Percentiles rank a stretch among this genome's conserved stretches.
phyloP scores from a whole-genome alignment of 306 rosid genomes.

The Vigna unguiculata region DNA sequence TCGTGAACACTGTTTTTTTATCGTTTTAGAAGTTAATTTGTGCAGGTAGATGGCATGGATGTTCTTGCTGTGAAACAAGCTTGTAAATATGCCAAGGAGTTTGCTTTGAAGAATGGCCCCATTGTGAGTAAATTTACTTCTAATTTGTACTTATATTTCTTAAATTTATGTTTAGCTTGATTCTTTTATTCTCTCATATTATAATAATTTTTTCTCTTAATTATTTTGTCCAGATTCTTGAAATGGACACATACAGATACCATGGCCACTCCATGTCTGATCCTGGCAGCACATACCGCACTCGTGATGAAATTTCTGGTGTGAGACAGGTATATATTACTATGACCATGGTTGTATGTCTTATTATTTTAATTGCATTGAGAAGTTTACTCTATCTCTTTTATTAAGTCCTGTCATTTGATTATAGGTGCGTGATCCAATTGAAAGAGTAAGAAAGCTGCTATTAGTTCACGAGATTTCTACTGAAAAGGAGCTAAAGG shows the following conservation, averaged over 20 bases:
- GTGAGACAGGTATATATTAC: slow-evolving; percentile 78
- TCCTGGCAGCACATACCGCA: slow-evolving; percentile 95
- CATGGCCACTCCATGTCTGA: slow-evolving; percentile 98
- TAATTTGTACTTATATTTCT: background rate
- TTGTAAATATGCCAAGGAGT: slow-evolving; percentile 87
- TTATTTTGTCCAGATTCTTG: slow-evolving; percentile 71
- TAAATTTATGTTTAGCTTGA: slow-evolving; percentile 5
- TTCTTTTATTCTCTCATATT: slow-evolving; percentile 10
- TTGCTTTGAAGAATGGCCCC: slow-evolving; percentile 91
- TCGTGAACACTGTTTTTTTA: background rate
- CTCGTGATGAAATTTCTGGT: slow-evolving; percentile 93
- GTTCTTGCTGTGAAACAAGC: slow-evolving; percentile 90
- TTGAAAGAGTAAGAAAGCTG: slow-evolving; percentile 84
- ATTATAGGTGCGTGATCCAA: slow-evolving; percentile 87
- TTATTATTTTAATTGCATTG: background rate
- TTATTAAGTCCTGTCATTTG: slow-evolving; percentile 4
- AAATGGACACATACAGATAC: slow-evolving; percentile 94
- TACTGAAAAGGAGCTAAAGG: slow-evolving; percentile 85
- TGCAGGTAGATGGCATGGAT: slow-evolving; percentile 95
- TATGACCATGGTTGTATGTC: background rate
- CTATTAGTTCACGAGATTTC: slow-evolving; percentile 67
- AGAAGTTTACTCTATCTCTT: slow-evolving; percentile 19
- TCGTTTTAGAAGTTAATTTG: slow-evolving; percentile 18
- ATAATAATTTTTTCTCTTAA: slow-evolving; percentile 37
- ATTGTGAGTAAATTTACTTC: slow-evolving; percentile 64